Evolutionary conservation across 352 stramenopile genomes (phyloP).

Genomic region (Peronosclerospora sorghi): DNA sequence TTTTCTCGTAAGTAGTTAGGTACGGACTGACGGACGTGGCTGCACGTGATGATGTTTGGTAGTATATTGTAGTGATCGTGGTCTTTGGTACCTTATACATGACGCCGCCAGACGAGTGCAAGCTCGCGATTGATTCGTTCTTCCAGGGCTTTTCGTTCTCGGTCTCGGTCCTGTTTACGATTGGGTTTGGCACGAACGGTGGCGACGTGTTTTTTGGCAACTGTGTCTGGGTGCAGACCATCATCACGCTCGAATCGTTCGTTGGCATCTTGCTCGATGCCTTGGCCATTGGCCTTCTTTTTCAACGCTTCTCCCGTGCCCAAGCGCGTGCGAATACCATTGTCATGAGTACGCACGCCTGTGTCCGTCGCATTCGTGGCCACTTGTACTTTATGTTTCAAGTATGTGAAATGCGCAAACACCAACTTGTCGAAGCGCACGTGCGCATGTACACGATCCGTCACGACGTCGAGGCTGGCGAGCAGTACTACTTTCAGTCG

Average conservation of each 20-base stretch:
- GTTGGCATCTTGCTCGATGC: constrained; percentile 87
- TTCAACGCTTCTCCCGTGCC: constrained; percentile 87
- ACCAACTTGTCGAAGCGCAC: constrained; percentile 91
- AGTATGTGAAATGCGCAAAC: constrained; percentile 85
- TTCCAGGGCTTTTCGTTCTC: constrained; percentile 77
- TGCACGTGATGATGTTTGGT: constrained; percentile 1
- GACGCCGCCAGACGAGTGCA: constrained; percentile 50
- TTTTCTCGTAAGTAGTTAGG: background rate
- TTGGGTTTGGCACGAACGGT: constrained; percentile 69
- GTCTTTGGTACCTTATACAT: constrained; percentile 71
- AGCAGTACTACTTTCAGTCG: constrained; percentile 86
- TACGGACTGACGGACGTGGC: background rate
- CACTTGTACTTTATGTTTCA: constrained; percentile 92
- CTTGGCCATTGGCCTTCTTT: constrained; percentile 91
- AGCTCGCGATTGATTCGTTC: constrained; percentile 52
- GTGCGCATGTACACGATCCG: constrained; percentile 91
- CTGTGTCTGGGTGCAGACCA: constrained; percentile 86
- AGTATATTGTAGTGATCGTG: constrained; percentile 62
- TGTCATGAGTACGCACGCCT: constrained; percentile 88
- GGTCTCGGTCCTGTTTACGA: constrained; percentile 69
- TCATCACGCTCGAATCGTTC: constrained; percentile 89
- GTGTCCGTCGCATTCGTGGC: constrained; percentile 82
- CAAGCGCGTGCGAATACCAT: constrained; percentile 89
- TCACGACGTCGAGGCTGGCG: constrained; percentile 47
- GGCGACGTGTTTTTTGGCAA: constrained; percentile 84